Conservation (phyloP, 768 basidiomycete genomes). For the Pleurotus pulmonarius region DNA sequence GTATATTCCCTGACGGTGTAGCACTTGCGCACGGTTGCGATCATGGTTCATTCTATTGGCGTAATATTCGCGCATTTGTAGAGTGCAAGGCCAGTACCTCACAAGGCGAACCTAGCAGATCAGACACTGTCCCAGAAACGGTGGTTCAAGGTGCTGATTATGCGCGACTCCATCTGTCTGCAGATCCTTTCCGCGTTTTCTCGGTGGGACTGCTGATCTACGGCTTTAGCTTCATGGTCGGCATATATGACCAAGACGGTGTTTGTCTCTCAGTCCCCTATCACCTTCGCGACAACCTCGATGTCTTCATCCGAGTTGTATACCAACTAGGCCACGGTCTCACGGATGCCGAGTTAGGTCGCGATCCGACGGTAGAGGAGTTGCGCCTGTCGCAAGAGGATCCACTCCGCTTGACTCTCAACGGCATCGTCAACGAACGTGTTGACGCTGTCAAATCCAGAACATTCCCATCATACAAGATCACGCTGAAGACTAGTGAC, state of each 20-base stretch:
- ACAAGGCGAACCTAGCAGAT: too few relatives aligned
- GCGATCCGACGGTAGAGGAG: too few relatives aligned
- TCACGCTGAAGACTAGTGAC: neutral
- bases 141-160: conserved; percentile 20
- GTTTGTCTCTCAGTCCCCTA: conserved; percentile 18
- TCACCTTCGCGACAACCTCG: conserved; percentile 18
- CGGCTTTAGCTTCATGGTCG: conserved; percentile 23
- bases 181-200: conserved; percentile 25
- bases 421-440: too few relatives aligned
- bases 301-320: conserved; percentile 21
- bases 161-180: conserved; percentile 23
- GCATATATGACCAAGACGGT: conserved; percentile 27
- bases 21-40: too few relatives aligned
- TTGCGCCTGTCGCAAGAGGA: too few relatives aligned
- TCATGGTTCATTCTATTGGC: too few relatives aligned
- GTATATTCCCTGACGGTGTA: too few relatives aligned
- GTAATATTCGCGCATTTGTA: too few relatives aligned
- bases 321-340: conserved; percentile 16
- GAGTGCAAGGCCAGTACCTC: too few relatives aligned
- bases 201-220: conserved; percentile 24
- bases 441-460: too few relatives aligned
- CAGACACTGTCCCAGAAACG: conserved; percentile 10
- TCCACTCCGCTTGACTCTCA: too few relatives aligned
- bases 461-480: too few relatives aligned
- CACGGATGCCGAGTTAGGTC: neutral